A percentile compares a stretch with the other conserved stretches of the same genome.
phyloP scores from a whole-genome alignment of 2,329 filamentous ascomycete genomes.

The Zymoseptoria pseudotritici region DNA sequence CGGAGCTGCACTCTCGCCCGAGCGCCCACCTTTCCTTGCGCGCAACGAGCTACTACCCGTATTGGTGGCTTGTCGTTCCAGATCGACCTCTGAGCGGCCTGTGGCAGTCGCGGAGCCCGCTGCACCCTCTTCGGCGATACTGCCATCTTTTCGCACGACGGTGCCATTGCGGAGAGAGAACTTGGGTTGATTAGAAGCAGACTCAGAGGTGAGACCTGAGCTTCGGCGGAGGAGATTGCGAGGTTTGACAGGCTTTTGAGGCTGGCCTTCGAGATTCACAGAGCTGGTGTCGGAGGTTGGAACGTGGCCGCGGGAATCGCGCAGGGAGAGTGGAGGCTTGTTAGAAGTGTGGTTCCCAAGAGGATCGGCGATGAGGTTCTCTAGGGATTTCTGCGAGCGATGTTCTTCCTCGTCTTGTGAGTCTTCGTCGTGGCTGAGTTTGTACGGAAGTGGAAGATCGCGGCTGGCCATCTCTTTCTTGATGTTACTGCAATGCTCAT shows the following conservation, averaged over 20 bases:
- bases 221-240: not conserved
- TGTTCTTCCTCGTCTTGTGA: not conserved
- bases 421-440: conserved; percentile 4
- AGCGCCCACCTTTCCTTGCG: not conserved
- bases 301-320: not conserved
- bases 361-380: not conserved
- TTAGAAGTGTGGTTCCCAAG: not conserved
- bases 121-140: not conserved
- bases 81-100: not conserved
- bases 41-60: not conserved
- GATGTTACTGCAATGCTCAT: conserved; percentile 93
- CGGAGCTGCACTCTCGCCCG: not conserved
- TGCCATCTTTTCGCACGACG: not conserved
- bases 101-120: not conserved
- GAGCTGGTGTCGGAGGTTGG: not conserved
- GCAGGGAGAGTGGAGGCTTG: not conserved
- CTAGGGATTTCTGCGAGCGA: not conserved
- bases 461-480: conserved; percentile 25
- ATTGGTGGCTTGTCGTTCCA: not conserved
- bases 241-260: not conserved
- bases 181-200: not conserved
- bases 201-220: not conserved
- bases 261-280: not conserved
- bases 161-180: not conserved
- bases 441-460: conserved; percentile 15